Percentiles rank a stretch among this genome's conserved stretches.
Conservation (phyloP, 176 grass and related monocot genomes). For the Cocos nucifera region DNA sequence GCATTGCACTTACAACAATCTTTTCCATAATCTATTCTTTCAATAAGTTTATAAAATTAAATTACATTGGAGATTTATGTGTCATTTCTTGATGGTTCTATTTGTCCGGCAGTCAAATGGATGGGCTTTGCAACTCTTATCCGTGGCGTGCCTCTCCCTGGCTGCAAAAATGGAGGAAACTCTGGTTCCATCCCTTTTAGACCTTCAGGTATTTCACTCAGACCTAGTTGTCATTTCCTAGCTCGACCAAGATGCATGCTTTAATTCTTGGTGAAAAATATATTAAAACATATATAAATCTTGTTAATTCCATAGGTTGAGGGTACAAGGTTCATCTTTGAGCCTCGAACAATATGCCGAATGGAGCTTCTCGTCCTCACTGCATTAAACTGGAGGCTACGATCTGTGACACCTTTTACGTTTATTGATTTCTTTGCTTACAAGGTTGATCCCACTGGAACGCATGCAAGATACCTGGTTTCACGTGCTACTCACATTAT, state of each 20-base stretch:
- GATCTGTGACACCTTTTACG: constrained; percentile 72
- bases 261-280: neutral
- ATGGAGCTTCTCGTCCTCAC: constrained; percentile 85
- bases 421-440: constrained; percentile 90
- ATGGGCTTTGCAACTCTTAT: constrained; percentile 94
- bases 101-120: constrained; percentile 46
- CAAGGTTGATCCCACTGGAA: constrained; percentile 65
- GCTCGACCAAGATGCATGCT: neutral
- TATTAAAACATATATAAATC: neutral
- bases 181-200: constrained; percentile 66
- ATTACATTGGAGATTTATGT: no score
- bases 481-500: constrained; percentile 51
- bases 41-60: neutral
- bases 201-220: constrained; percentile 57
- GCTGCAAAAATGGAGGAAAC: constrained; percentile 97
- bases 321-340: constrained; percentile 49
- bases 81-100: no score
- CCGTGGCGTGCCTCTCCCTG: constrained; percentile 87
- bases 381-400: constrained; percentile 73
- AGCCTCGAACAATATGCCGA: constrained; percentile 42
- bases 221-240: neutral
- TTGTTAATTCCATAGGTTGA: constrained; percentile 36
- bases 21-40: neutral
- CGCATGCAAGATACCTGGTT: constrained; percentile 43
- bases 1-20: no score